Conservation (phyloP, 176 grass and related monocot species). For the Oryza australiensis region DNA sequence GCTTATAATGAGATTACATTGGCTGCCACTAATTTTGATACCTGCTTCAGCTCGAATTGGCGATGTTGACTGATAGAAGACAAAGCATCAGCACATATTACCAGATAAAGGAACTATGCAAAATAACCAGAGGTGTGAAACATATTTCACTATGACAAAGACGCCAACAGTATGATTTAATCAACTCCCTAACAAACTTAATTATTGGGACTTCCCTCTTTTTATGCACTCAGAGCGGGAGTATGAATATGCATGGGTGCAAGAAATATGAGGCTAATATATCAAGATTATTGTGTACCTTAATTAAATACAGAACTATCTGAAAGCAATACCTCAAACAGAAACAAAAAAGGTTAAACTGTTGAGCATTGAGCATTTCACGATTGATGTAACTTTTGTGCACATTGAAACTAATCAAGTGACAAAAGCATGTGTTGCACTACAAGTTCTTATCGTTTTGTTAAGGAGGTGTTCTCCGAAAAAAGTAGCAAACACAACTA, state of each 20-base stretch:
- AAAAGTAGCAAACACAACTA: conserved; percentile 20
- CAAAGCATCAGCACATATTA: conserved; percentile 29
- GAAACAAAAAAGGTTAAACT: background rate
- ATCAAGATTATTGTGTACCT: conserved; percentile 3
- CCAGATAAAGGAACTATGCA: background rate
- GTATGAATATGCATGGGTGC: conserved; percentile 14
- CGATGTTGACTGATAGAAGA: conserved; percentile 47
- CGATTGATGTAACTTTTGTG: conserved; percentile 19
- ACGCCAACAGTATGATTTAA: background rate
- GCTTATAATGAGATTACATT: conserved; percentile 75
- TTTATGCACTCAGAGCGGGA: conserved; percentile 19
- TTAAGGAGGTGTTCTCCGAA: conserved; percentile 14
- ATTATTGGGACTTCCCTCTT: background rate
- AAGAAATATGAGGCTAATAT: conserved; percentile 9
- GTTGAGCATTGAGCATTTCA: background rate
- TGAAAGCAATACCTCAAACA: conserved; percentile 10
- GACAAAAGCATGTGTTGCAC: conserved; percentile 21
- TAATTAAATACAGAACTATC: conserved; percentile 4
- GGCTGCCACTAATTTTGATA: conserved; percentile 68
- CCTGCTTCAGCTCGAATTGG: conserved; percentile 76
- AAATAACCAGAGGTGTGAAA: background rate
- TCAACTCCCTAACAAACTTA: conserved; percentile 5
- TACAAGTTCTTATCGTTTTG: background rate
- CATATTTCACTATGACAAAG: background rate
- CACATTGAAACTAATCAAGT: background rate